phyloP scores from a whole-genome alignment of 345 rosid genomes.

The Eucalyptus albens region DNA sequence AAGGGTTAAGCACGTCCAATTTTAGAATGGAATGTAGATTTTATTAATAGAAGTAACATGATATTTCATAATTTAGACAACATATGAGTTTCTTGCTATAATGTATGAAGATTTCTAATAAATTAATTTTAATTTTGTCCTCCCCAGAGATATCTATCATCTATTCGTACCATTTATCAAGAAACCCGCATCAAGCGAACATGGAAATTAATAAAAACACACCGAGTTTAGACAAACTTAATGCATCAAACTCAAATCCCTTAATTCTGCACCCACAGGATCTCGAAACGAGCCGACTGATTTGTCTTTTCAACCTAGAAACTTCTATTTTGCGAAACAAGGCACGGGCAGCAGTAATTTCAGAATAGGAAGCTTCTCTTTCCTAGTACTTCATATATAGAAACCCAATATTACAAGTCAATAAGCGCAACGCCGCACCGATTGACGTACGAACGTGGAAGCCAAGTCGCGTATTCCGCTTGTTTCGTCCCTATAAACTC shows the following conservation, averaged over 20 bases:
- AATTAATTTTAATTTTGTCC: not conserved
- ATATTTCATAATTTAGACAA: not conserved
- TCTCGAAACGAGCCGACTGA: not conserved
- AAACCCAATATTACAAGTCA: not conserved
- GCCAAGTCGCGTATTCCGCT: not conserved
- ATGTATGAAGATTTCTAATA: not conserved
- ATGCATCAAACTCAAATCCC: not conserved
- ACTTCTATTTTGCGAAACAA: not conserved
- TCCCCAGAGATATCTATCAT: not conserved
- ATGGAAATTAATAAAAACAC: not conserved
- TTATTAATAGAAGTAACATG: not conserved
- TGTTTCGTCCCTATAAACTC: not conserved
- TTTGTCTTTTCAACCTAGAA: not conserved
- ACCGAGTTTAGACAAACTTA: not conserved
- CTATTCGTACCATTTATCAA: not conserved
- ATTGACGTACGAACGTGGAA: not conserved
- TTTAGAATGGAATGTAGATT: not conserved
- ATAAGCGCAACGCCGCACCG: not conserved
- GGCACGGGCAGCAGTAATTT: not conserved
- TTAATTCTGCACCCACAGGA: not conserved
- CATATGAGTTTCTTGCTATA: not conserved
- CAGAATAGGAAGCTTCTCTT: not conserved
- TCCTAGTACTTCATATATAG: not conserved
- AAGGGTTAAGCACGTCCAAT: not conserved
- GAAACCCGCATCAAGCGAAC: not conserved